A percentile compares a stretch with the other conserved stretches of the same genome.
Conservation (phyloP, 2,329 filamentous ascomycete genomes). For the Colletotrichum sp. region DNA sequence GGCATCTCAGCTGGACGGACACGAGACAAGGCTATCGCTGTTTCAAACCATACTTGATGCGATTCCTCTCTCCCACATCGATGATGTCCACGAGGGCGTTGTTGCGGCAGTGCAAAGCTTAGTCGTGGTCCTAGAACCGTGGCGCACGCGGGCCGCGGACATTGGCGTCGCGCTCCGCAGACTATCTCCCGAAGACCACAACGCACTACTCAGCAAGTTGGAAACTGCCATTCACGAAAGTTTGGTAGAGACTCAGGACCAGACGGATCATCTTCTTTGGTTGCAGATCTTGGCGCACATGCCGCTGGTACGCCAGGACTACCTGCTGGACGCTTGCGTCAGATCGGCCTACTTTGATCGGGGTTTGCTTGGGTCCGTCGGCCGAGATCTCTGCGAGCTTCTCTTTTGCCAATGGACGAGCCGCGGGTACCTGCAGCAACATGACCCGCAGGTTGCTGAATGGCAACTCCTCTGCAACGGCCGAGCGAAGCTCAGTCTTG, state of each 20-base stretch:
- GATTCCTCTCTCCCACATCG: not conserved
- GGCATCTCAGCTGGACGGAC: not conserved
- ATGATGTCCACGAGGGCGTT: conserved; percentile 3
- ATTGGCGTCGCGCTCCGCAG: conserved; percentile 9
- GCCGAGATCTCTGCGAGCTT: conserved; percentile 21
- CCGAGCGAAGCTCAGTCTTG: not conserved
- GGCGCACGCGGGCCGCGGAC: conserved; percentile 7
- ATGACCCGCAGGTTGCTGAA: not conserved
- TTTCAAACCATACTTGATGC: conserved; percentile 5
- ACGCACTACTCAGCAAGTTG: not conserved
- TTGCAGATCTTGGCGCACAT: conserved; percentile 22
- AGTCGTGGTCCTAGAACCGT: not conserved
- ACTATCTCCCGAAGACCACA: not conserved
- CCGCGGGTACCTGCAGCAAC: conserved; percentile 6
- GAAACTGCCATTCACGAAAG: not conserved
- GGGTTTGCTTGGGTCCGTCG: not conserved
- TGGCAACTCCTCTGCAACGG: not conserved
- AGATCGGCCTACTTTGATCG: conserved; percentile 12
- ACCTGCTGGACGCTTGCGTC: conserved; percentile 21
- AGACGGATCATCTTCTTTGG: conserved; percentile 17
- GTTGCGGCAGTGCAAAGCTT: conserved; percentile 14
- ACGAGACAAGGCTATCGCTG: not conserved
- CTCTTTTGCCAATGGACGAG: conserved; percentile 25
- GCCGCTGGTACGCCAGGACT: conserved; percentile 12
- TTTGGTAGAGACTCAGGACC: not conserved